These are phyloP conservation scores for Pseudogymnoascus sp. DNA, from an alignment of 2,329 filamentous ascomycete genomes.

Conservation along the genomic window DNA sequence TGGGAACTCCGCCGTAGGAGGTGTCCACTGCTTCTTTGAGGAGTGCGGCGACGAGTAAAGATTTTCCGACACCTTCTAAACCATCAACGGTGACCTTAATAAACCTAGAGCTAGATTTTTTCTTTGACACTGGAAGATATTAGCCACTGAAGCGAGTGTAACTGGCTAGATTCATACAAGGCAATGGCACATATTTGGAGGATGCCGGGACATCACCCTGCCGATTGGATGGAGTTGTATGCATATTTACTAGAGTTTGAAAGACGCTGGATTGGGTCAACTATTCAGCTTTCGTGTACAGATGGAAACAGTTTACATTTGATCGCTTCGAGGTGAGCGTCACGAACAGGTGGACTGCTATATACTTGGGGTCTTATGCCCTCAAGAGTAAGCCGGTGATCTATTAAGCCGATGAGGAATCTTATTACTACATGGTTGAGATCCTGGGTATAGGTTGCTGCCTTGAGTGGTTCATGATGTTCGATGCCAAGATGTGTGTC, in stretches of 20 bases:
- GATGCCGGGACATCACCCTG: not conserved
- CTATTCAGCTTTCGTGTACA: not conserved
- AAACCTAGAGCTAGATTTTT: not conserved
- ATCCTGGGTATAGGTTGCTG: not conserved
- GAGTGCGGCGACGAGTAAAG: not conserved
- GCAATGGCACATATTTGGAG: not conserved
- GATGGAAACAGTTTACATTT: not conserved
- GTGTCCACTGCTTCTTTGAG: not conserved
- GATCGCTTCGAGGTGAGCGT: not conserved
- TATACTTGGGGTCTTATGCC: not conserved
- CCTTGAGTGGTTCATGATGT: not conserved
- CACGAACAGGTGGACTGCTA: not conserved
- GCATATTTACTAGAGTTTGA: not conserved
- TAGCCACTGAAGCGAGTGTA: not conserved
- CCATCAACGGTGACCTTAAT: not conserved
- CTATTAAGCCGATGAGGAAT: not conserved
- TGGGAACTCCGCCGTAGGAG: not conserved
- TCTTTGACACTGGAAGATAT: not conserved
- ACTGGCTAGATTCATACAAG: not conserved
- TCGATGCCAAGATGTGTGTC: not conserved
- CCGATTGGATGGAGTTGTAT: not conserved
- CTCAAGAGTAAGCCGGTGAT: not conserved
- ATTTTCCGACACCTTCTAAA: not conserved
- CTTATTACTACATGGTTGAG: not conserved
- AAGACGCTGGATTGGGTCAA: not conserved